phyloP scores from a whole-genome alignment of 1,284 basidiomycete genomes.

The Puccinia coronata region DNA sequence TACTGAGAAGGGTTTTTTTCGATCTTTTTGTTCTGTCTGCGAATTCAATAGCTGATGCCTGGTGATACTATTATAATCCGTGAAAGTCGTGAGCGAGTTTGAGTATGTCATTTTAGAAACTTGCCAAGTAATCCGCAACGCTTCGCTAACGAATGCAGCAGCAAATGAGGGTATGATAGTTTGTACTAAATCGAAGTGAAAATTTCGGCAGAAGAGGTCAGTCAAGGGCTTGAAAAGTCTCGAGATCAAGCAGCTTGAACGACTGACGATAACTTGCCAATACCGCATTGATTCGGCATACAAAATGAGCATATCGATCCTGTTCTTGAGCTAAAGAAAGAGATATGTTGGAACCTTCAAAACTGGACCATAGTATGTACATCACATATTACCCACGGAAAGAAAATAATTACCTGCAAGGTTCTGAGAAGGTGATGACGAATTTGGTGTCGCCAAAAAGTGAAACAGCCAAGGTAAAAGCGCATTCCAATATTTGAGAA shows the following conservation, averaged over 20 bases:
- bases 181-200: background rate
- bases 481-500: conserved; percentile 33
- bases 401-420: background rate
- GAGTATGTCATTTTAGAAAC: conserved; percentile 5
- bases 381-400: background rate
- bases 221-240: background rate
- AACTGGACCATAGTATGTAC: background rate
- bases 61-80: background rate
- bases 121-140: conserved; percentile 29
- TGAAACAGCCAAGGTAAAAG: conserved; percentile 35
- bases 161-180: conserved; percentile 36
- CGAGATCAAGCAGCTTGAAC: background rate
- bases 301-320: background rate
- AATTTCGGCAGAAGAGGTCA: background rate
- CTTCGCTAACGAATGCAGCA: conserved; percentile 36
- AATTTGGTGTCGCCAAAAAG: background rate
- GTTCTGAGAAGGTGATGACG: background rate
- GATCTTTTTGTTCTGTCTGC: background rate
- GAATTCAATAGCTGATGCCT: background rate
- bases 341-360: background rate
- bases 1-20: background rate
- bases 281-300: conserved; percentile 27
- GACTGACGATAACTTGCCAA: conserved; percentile 34
- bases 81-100: background rate
- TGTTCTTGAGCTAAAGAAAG: background rate